phyloP scores from a whole-genome alignment of 2,329 filamentous ascomycete genomes.

The Cordyceps javanica region DNA sequence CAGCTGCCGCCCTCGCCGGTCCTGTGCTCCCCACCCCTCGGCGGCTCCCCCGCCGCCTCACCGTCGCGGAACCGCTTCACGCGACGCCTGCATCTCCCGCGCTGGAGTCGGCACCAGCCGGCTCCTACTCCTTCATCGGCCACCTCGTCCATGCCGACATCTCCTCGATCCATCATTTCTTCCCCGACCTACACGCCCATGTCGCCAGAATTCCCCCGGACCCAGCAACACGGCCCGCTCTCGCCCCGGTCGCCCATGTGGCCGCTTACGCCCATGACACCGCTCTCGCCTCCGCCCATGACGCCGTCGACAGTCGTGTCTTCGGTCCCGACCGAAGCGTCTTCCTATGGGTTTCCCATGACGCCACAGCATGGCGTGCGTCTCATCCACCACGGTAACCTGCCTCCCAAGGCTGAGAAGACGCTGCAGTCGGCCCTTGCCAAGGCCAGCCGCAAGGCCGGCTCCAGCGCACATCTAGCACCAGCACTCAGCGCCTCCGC shows the following conservation, averaged over 20 bases:
- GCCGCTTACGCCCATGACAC: conserved; percentile 39
- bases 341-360: conserved; percentile 23
- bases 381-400: conserved; percentile 41
- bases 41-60: conserved; percentile 23
- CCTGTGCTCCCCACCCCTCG: conserved; percentile 20
- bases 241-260: conserved; percentile 35
- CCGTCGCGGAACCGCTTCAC: conserved; percentile 21
- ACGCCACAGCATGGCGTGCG: conserved; percentile 30
- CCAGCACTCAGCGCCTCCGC: conserved; percentile 38
- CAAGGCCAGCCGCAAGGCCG: conserved; percentile 33
- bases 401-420: conserved; percentile 42
- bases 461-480: conserved; percentile 19
- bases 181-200: conserved; percentile 29
- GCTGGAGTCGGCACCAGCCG: not conserved
- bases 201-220: conserved; percentile 22
- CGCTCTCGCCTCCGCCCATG: conserved; percentile 33
- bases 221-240: conserved; percentile 25
- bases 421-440: conserved; percentile 41
- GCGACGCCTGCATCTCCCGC: conserved; percentile 19
- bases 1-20: conserved; percentile 38
- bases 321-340: conserved; percentile 31
- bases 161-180: conserved; percentile 21
- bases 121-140: conserved; percentile 13
- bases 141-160: conserved; percentile 9
- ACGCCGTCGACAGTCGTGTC: conserved; percentile 39